Evolutionary conservation across 805 yeast genomes (phyloP), one percentile per base, ranked within the genome.

Genomic region (Clavispora vitiphila): DNA sequence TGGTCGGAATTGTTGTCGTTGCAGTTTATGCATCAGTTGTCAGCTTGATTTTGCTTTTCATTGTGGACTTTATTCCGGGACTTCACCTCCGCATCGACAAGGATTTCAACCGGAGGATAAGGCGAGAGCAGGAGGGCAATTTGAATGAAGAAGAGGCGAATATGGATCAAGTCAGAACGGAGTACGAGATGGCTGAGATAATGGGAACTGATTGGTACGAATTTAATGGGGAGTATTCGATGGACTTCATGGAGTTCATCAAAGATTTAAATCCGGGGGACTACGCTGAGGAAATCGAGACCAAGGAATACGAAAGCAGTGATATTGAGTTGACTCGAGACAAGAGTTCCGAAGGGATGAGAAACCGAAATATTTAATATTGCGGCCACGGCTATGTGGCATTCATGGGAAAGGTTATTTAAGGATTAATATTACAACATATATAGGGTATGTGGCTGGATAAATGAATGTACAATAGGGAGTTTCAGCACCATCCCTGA

Each of bases 211-310:
- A 69, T 43, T 47, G 54, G 34, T 66, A 61, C 46, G 73, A 68
- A 43, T 64, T 68, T 40, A 60, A 64, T 44, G 69, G 71, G 16
- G 74, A 69, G 46, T 67, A 56, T 40, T 53, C 60, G 45, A 58
- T 58, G 62, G 74, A 69, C 49, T 69, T 61, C 40, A 59, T 65
- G 56, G 73, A 69, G 45, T 67, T 63, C 47, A 66, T 68, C 38
- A 61, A 61, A 39, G 58, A 60, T 0, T 44, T 66, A 11, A 54
- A 54, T 39, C 73, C 74, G 0, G 60, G 60, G 21, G 73, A 69
- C 46, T 66, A 49, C 45, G 41, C 42, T 7, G 60, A 54, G 3
- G 60, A 56, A n/a, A 41, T 39, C 3, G 39, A 21, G 12, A 14
- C 11, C 30, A 41, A 38, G 26, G 23, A 12, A 10, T 37, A 38